Evolutionary conservation across 106 monocot species (phyloP).

Genomic region (Phalaenopsis equestris): DNA sequence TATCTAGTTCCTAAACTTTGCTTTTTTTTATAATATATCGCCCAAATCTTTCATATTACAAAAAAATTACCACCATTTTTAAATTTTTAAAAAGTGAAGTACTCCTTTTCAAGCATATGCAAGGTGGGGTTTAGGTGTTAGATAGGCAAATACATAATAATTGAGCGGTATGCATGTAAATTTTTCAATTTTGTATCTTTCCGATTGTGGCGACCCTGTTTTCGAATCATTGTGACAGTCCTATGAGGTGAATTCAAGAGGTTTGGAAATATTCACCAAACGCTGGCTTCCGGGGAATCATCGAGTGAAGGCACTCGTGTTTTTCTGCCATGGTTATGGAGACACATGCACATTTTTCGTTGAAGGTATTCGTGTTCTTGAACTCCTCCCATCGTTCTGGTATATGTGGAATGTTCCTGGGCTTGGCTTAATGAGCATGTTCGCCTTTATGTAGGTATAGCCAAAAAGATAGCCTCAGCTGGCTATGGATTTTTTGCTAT

Average conservation of each 20-base stretch:
- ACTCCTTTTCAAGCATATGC: no score
- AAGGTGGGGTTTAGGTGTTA: no score
- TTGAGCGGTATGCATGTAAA: no score
- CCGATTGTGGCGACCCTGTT: not conserved
- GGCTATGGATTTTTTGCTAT: conserved; percentile 98
- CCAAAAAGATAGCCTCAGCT: conserved; percentile 67
- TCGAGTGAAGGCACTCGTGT: conserved; percentile 61
- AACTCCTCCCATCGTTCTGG: not conserved
- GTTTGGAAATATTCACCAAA: conserved; percentile 76
- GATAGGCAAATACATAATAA: no score
- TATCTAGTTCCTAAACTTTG: no score
- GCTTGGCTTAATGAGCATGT: not conserved
- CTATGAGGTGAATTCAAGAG: conserved; percentile 66
- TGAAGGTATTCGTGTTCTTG: conserved; percentile 49
- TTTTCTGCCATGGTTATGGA: conserved; percentile 92
- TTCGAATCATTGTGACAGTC: conserved; percentile 6
- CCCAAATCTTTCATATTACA: no score
- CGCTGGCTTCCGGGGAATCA: conserved; percentile 60
- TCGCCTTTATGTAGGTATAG: conserved; percentile 45
- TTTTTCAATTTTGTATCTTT: not conserved
- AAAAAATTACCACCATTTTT: no score
- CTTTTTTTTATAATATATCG: no score
- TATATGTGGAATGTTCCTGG: not conserved
- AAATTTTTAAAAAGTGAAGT: no score
- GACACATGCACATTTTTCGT: conserved; percentile 96